These are phyloP conservation scores for Coemansia sp. DNA, from an alignment of 192 early-diverging fungal genomes.

Conservation along the genomic window DNA sequence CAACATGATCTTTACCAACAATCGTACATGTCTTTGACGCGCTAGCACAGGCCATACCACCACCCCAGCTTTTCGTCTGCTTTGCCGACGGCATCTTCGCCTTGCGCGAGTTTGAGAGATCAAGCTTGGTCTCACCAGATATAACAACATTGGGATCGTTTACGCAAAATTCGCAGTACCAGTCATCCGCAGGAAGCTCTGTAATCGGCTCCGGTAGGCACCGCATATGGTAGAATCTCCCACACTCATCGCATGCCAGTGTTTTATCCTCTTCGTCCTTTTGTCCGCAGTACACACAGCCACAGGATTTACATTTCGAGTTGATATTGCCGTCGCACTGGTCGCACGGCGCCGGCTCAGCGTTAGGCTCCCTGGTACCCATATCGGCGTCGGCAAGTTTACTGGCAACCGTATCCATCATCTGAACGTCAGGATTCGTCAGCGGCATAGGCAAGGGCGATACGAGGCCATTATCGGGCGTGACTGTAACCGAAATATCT, in stretches of 20 bases:
- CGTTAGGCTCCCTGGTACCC: not conserved
- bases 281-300: constrained; percentile 53
- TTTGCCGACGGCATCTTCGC: constrained; percentile 58
- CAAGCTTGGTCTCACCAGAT: constrained; percentile 43
- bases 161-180: constrained; percentile 55
- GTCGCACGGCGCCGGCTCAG: constrained; percentile 24
- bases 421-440: not conserved
- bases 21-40: constrained; percentile 41
- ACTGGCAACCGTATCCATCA: not conserved
- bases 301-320: constrained; percentile 51
- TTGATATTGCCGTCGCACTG: constrained; percentile 28
- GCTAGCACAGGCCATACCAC: constrained; percentile 58
- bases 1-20: constrained; percentile 52
- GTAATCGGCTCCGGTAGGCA: constrained; percentile 51
- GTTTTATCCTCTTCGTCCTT: constrained; percentile 60
- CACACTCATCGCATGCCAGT: constrained; percentile 63
- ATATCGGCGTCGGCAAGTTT: not conserved
- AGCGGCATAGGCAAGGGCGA: not conserved
- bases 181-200: constrained; percentile 51
- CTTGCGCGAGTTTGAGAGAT: constrained; percentile 44
- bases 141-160: constrained; percentile 50
- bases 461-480: not conserved
- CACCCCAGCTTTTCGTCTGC: constrained; percentile 57
- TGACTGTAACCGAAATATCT: not conserved
- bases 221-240: constrained; percentile 56